A percentile compares a stretch with the other conserved stretches of the same genome.
Conservation (phyloP, 2,329 filamentous ascomycete genomes). For the Fusarium redolens region DNA sequence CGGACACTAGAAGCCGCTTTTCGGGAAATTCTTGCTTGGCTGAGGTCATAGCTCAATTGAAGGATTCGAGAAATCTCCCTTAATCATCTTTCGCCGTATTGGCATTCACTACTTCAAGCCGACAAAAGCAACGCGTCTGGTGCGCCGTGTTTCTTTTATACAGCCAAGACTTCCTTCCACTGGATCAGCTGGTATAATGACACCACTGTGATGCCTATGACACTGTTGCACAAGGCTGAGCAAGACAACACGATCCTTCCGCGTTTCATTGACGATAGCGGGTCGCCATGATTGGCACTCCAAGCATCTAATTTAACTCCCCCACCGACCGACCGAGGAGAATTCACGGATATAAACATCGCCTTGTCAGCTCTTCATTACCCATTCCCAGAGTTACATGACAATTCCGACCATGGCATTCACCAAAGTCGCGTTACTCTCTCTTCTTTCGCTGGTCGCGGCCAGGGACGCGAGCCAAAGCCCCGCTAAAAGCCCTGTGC, state of each 20-base stretch:
- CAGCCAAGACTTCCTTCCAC: background rate
- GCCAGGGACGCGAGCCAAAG: constrained; percentile 50
- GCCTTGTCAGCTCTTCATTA: background rate
- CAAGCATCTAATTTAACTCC: background rate
- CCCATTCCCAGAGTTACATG: background rate
- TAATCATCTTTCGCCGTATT: background rate
- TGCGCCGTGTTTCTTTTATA: background rate
- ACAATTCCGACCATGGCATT: background rate
- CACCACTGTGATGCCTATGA: background rate
- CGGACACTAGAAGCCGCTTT: background rate
- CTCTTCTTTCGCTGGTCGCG: background rate
- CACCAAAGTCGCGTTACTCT: background rate
- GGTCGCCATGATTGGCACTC: background rate
- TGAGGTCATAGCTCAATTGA: background rate
- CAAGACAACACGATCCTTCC: constrained; percentile 1
- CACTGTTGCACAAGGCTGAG: background rate
- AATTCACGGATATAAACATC: constrained; percentile 1
- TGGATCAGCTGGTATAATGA: background rate
- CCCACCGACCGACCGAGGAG: background rate
- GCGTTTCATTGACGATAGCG: background rate
- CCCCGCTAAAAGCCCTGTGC: background rate
- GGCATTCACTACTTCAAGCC: background rate
- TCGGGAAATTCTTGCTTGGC: background rate
- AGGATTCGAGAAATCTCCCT: background rate
- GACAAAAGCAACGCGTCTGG: background rate